These are phyloP conservation scores for Metschnikowia koreensis DNA, from an alignment of 805 yeast genomes.

Conservation along the genomic window DNA sequence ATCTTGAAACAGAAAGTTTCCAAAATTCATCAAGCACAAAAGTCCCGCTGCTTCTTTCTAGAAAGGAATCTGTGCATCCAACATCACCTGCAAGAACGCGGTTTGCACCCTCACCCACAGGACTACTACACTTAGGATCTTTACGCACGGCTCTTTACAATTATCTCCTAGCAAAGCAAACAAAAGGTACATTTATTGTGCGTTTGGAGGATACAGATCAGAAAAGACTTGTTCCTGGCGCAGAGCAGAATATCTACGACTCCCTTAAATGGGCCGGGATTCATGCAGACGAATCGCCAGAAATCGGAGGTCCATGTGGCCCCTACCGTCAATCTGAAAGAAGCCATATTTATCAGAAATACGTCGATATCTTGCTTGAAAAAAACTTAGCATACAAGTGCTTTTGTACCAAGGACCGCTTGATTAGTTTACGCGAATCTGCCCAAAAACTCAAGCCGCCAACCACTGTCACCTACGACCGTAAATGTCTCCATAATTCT, in stretches of 20 bases:
- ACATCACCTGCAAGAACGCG: slow-evolving; percentile 71
- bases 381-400: slow-evolving; percentile 82
- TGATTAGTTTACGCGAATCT: slow-evolving; percentile 63
- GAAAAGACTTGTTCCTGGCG: slow-evolving; percentile 71
- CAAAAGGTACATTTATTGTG: slow-evolving; percentile 77
- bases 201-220: slow-evolving; percentile 94
- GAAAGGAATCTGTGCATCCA: slow-evolving; percentile 34
- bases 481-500: slow-evolving; percentile 63
- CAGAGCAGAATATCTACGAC: slow-evolving; percentile 76
- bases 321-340: slow-evolving; percentile 89
- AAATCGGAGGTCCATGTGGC: slow-evolving; percentile 53
- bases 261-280: slow-evolving; percentile 77
- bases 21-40: not conserved
- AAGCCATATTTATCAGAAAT: slow-evolving; percentile 57
- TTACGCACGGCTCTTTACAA: slow-evolving; percentile 91
- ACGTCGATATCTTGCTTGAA: slow-evolving; percentile 55
- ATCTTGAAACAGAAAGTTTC: not conserved
- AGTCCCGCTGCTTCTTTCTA: slow-evolving; percentile 4
- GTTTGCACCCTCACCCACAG: slow-evolving; percentile 98
- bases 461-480: slow-evolving; percentile 86
- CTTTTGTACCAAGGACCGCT: slow-evolving; percentile 77
- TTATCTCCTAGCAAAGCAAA: slow-evolving; percentile 72
- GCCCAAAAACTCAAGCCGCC: slow-evolving; percentile 81
- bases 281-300: slow-evolving; percentile 79
- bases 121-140: slow-evolving; percentile 90